A percentile compares a stretch with the other conserved stretches of the same genome.
These are phyloP conservation scores for Meira nashicola DNA, from an alignment of 1,284 basidiomycete genomes.

Conservation along the genomic window DNA sequence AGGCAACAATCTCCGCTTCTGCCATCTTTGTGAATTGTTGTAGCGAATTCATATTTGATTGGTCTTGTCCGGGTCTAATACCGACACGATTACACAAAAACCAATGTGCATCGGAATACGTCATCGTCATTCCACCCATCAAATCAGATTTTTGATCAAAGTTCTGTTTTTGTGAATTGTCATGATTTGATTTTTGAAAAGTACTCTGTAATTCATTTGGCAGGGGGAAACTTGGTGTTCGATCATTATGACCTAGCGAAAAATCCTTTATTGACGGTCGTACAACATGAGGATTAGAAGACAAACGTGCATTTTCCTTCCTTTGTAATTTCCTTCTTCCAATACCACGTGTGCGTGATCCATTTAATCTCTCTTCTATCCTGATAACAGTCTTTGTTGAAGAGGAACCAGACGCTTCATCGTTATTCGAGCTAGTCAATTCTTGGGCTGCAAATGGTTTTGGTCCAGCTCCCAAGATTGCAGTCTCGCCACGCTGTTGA, in stretches of 20 bases:
- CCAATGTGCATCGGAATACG: slow-evolving; percentile 31
- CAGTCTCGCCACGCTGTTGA: slow-evolving; percentile 8
- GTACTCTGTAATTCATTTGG: slow-evolving; percentile 5
- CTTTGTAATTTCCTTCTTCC: slow-evolving; percentile 22
- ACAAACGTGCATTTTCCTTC: slow-evolving; percentile 29
- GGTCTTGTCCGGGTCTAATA: slow-evolving; percentile 15
- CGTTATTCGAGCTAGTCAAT: not conserved
- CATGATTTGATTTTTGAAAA: no score
- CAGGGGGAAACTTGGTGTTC: slow-evolving; percentile 27
- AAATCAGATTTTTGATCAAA: no score
- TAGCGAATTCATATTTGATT: slow-evolving; percentile 14
- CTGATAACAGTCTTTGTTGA: not conserved
- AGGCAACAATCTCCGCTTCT: slow-evolving; percentile 24
- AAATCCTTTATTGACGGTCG: slow-evolving; percentile 34
- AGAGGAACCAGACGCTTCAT: not conserved
- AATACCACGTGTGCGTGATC: slow-evolving; percentile 14
- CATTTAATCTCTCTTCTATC: slow-evolving; percentile 3
- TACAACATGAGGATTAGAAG: slow-evolving; percentile 32
- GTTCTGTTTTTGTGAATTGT: no score
- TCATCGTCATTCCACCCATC: slow-evolving; percentile 34
- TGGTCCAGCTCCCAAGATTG: slow-evolving; percentile 3
- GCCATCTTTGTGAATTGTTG: slow-evolving; percentile 32
- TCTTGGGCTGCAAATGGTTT: not conserved
- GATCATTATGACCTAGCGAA: slow-evolving; percentile 26
- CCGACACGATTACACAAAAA: slow-evolving; percentile 27